Base-by-base conservation (phyloP, 768 basidiomycete genomes). In the Hypsizygus marmoreus region DNA sequence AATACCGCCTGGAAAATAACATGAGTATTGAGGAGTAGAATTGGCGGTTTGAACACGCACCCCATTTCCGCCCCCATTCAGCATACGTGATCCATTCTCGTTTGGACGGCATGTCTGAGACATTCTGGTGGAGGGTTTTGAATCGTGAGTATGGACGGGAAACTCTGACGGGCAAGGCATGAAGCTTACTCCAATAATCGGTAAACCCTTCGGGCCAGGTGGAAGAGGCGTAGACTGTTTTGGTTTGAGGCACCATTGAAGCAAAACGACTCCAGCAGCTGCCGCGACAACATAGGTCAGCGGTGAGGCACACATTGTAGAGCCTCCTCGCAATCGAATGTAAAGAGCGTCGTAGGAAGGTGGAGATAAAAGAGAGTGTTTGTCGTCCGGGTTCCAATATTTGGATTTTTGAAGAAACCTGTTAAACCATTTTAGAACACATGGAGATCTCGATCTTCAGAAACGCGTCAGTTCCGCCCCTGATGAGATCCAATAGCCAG, bases 31-130 rank as follows among this genome's bases (percentile, higher is more conserved):
- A 11, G 30, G 35, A 13, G 9, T 7, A 36, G 7, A 22, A 31
- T 22, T 14, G 16, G 37, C 9, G 22, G 8, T 4, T 19, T 16
- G 36, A 2, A 17, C 6, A 56, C 69, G 1, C 35, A 74, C 81
- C 80, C 51, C 72, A 82, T 63, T 73, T 73, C n/a, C 63, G 62
- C 2, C 78, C 74, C 74, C 80, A 75, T 32, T 79, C 70, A 4
- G 77, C 62, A 49, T 71, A 80, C 1, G 67, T 72, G 17, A 75
- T 51, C 78, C 79, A 81, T 24, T 71, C 71, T 31, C 71, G 66
- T 20, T 62, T 51, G 0, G 58, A 50, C 0, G 80, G 74, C 68
- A 80, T 70, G 41, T 76, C 70, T 14, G 69, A 56, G 10, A 76
- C 61, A 64, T 77, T 82, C 76, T 79, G 34, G 9, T 12, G 13